Evolutionary conservation across 2,329 filamentous ascomycete genomes (phyloP), one percentile per base, ranked within the genome.

Genomic region (Fusarium oligoseptatum): DNA sequence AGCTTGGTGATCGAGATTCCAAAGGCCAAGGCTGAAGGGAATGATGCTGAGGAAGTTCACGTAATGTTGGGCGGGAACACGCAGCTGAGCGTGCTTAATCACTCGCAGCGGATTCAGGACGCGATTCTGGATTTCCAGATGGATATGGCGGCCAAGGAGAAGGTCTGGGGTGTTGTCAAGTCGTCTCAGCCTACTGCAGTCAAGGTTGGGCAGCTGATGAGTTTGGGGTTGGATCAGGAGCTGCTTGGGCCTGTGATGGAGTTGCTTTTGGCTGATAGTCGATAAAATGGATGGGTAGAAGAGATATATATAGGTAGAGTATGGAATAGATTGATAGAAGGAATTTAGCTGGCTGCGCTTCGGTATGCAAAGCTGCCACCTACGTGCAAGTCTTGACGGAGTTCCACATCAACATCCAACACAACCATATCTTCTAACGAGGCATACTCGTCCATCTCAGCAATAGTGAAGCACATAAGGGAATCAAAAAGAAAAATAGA

Each of bases 51-150:
- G n/a, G 14, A 27, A 0, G 9, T 77, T 20, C 14, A n/a, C 32
- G 32, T 77, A 1, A 17, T 58, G 1, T 39, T 77, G 0, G 71
- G 75, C 0, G 32, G 57, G 2, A 27, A 62, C 12, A 67, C 70
- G 0, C 67, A 71, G 20, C 12, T 78, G 48, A 64, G 64, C 14
- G 64, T 74, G 9, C 41, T 78, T 20, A 65, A 75, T 12, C 58
- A 62, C 4, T 67, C 67, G 37, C 50, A 70, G 14, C 64, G 73
- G 3, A 67, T 81, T 1, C 64, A 71, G 9, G 62, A 73, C 12
- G 50, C 78, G 0, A 56, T 81, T 6, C 56, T 75, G 27, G 78
- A 81, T 34, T 78, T 68, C 10, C 80, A 81, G 64, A 79, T 79
- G 58, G 77, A 77, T 4, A 79, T 80, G 60, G 64, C 60, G 41